A percentile compares a stretch with the other conserved stretches of the same genome.
These are phyloP conservation scores for Inga laurina DNA, from an alignment of 306 rosid species.

Conservation along the genomic window DNA sequence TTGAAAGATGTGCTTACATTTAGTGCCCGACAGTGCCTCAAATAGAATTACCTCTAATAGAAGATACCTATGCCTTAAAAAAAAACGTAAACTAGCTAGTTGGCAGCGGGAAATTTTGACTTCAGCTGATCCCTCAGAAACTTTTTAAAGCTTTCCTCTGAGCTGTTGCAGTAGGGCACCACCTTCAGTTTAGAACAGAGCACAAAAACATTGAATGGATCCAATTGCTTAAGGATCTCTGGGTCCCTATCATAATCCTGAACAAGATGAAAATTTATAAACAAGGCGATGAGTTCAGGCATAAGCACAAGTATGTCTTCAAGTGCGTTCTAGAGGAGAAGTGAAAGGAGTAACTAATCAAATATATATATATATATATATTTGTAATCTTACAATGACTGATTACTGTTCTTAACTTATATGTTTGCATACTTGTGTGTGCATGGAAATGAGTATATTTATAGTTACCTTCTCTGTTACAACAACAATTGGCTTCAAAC, in stretches of 20 bases:
- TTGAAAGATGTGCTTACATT: fast-evolving
- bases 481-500: slow-evolving; percentile 60
- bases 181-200: slow-evolving; percentile 64
- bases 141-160: slow-evolving; percentile 64
- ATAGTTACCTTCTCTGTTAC: slow-evolving; percentile 79
- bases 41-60: fast-evolving
- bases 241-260: slow-evolving; percentile 92
- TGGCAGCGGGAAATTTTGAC: slow-evolving; percentile 30
- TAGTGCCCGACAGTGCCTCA: too few species aligned
- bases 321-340: not conserved
- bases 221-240: slow-evolving; percentile 50
- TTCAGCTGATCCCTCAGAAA: slow-evolving; percentile 49
- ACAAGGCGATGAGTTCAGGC: not conserved
- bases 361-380: too few species aligned
- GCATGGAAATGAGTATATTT: slow-evolving; percentile 16
- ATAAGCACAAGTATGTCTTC: not conserved
- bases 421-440: not conserved
- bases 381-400: not conserved
- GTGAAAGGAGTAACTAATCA: not conserved
- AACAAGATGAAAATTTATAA: slow-evolving; percentile 25
- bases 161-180: slow-evolving; percentile 41
- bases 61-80: too few species aligned
- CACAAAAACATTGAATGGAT: slow-evolving; percentile 60
- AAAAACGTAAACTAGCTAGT: not conserved
- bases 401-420: not conserved